Percentiles rank a stretch among this genome's conserved stretches.
Conservation (phyloP, 148 eudicot genomes). For the Vaccinium corymbosum region DNA sequence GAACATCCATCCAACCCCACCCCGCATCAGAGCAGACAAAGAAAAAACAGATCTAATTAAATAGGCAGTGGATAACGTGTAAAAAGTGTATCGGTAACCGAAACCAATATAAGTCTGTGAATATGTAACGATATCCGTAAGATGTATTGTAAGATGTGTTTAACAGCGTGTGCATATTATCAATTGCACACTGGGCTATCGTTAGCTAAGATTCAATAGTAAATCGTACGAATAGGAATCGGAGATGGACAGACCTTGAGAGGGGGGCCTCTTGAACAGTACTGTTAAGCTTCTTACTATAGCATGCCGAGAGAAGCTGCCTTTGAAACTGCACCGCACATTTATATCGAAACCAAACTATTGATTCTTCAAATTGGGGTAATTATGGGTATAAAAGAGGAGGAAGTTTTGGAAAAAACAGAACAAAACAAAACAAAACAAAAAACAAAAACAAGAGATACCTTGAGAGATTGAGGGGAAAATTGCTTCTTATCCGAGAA, state of each 20-base stretch:
- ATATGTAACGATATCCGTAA: too few species aligned
- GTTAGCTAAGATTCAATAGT: too few species aligned
- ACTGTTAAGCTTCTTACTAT: not conserved
- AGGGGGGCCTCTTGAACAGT: conserved; percentile 8
- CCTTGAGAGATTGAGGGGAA: conserved; percentile 34
- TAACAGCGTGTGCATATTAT: too few species aligned
- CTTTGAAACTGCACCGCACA: conserved; percentile 23
- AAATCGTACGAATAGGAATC: conserved; percentile 1
- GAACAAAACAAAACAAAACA: too few species aligned
- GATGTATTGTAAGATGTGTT: too few species aligned
- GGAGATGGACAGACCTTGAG: conserved; percentile 26
- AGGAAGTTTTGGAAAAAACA: not conserved
- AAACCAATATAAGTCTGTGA: too few species aligned
- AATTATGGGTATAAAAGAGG: not conserved
- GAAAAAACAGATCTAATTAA: too few species aligned
- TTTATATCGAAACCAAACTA: not conserved
- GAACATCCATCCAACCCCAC: not conserved
- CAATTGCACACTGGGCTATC: too few species aligned
- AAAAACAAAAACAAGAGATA: not conserved
- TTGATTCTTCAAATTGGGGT: not conserved
- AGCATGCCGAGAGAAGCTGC: conserved; percentile 16
- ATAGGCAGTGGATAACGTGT: too few species aligned
- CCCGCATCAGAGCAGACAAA: too few species aligned
- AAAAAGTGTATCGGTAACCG: too few species aligned
- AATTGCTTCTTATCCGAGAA: conserved; percentile 12